Evolutionary conservation across 176 grass and related monocot species (phyloP).

Genomic region (Alloteropsis semialata): DNA sequence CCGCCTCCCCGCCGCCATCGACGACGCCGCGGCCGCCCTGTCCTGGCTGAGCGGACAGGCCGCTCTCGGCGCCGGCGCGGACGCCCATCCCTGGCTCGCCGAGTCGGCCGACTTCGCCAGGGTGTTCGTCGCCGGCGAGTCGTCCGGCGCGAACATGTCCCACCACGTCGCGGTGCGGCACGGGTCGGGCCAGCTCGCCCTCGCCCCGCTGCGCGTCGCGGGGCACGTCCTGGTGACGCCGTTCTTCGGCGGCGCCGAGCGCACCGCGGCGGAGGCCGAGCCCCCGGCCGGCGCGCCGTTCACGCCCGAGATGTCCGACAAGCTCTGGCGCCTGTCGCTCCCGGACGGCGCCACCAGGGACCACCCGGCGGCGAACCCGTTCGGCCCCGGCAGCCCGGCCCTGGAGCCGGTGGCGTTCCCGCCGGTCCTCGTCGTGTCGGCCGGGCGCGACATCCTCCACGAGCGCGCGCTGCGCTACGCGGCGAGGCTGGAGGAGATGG

Average conservation of each 20-base stretch:
- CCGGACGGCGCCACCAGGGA: slow-evolving; percentile 47
- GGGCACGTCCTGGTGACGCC: slow-evolving; percentile 57
- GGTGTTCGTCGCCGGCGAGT: slow-evolving; percentile 31
- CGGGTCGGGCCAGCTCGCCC: not conserved
- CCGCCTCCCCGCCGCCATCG: slow-evolving; percentile 42
- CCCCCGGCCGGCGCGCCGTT: slow-evolving; percentile 23
- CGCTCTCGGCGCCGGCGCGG: not conserved
- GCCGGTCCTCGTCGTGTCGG: slow-evolving; percentile 52
- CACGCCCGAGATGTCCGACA: slow-evolving; percentile 42
- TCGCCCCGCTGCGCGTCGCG: slow-evolving; percentile 1
- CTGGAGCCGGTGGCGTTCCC: slow-evolving; percentile 31
- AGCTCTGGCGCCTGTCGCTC: slow-evolving; percentile 62
- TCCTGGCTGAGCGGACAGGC: slow-evolving; percentile 32
- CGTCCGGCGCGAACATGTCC: slow-evolving; percentile 42
- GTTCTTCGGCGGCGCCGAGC: slow-evolving; percentile 43
- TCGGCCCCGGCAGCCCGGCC: slow-evolving; percentile 36
- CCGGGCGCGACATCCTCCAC: slow-evolving; percentile 41
- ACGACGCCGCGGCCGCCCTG: slow-evolving; percentile 29
- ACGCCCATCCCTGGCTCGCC: slow-evolving; percentile 18
- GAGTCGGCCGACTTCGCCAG: slow-evolving; percentile 22
- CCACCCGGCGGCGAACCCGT: slow-evolving; percentile 58
- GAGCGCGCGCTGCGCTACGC: slow-evolving; percentile 53
- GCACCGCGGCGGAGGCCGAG: slow-evolving; percentile 26
- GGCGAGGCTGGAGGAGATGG: slow-evolving; percentile 34
- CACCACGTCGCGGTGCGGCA: slow-evolving; percentile 24